Evolutionary conservation across 1,284 basidiomycete genomes (phyloP), one percentile per base, ranked within the genome.

Genomic region (Volvariella volvacea): DNA sequence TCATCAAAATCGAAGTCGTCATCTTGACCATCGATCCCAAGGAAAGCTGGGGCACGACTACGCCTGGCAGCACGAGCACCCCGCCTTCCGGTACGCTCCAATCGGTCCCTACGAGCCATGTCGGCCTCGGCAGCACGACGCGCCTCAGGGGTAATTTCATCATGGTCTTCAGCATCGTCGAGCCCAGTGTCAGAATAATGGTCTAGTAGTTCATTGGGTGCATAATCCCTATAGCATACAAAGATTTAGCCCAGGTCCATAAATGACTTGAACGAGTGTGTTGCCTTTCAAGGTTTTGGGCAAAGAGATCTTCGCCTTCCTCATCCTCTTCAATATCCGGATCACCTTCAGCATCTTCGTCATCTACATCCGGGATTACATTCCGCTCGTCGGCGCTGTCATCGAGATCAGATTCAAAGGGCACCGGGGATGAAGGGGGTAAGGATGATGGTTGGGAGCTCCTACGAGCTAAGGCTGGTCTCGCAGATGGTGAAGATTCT

Each of bases 301-400:
- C 90, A 65, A 95, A 98, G 20, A 99, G 78, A 67, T 99, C 94
- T 63, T 96, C 94, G 28, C 91, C 92, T 19, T 93, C 90, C 16
- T 86, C 87, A 31, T 80, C 80, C 6, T 85, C 90, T 3, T 79
- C 79, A n/a, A 77, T n/a, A 7, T 16, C 34, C 8, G 19, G n/a
- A 7, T 36, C 76, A 49, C 81, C 84, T 31, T 83, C n/a, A n/a
- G n/a, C n/a, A n/a, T n/a, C n/a, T n/a, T n/a, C n/a, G n/a, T n/a
- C n/a, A n/a, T n/a, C 80, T 16, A 83, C 68, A 54, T 87, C 84
- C 46, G 57, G 70, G n/a, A 89, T 71, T 0, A 76, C 82, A 47
- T 92, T 85, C 17, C 83, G 75, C 48, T 90, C 88, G 48, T 85
- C 82, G 20, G 83, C 28, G 44, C 83, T 84, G 34, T 92, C 90